Percentiles rank a stretch among this genome's conserved stretches.
Conservation (phyloP, 441 rosid genomes). For the Adansonia rubrostipa region DNA sequence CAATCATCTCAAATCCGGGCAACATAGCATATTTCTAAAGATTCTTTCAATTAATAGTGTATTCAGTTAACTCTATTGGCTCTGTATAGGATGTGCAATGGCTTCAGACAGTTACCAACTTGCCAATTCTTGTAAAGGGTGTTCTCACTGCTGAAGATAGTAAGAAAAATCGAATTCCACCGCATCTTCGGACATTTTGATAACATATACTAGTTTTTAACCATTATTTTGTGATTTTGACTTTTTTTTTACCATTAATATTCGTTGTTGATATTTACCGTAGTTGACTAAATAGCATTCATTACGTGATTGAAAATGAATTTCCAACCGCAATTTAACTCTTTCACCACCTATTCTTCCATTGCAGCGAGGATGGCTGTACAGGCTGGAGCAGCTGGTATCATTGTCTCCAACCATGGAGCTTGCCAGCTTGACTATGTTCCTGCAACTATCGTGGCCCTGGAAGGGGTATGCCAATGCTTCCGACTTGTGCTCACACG, state of each 20-base stretch:
- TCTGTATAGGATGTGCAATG: conserved; percentile 53
- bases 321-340: too few relatives aligned
- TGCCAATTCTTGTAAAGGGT: conserved; percentile 87
- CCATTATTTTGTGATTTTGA: too few relatives aligned
- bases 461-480: conserved; percentile 77
- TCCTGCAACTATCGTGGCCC: conserved; percentile 87
- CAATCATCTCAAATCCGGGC: too few relatives aligned
- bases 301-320: too few relatives aligned
- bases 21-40: too few relatives aligned
- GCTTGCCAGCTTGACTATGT: conserved; percentile 96
- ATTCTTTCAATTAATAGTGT: neutral
- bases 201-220: neutral
- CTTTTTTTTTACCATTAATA: too few relatives aligned
- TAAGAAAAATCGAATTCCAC: conserved; percentile 35
- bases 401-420: conserved; percentile 95
- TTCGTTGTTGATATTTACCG: too few relatives aligned
- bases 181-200: neutral
- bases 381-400: conserved; percentile 85
- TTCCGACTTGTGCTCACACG: neutral
- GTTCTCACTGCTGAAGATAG: conserved; percentile 90
- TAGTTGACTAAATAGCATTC: too few relatives aligned
- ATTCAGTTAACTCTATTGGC: neutral
- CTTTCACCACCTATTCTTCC: neutral
- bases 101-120: conserved; percentile 63
- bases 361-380: conserved; percentile 71